Percentiles rank a stretch among this genome's conserved stretches.
Evolutionary conservation across 345 rosid genomes (phyloP).

Genomic region (Gossypium bickii): DNA sequence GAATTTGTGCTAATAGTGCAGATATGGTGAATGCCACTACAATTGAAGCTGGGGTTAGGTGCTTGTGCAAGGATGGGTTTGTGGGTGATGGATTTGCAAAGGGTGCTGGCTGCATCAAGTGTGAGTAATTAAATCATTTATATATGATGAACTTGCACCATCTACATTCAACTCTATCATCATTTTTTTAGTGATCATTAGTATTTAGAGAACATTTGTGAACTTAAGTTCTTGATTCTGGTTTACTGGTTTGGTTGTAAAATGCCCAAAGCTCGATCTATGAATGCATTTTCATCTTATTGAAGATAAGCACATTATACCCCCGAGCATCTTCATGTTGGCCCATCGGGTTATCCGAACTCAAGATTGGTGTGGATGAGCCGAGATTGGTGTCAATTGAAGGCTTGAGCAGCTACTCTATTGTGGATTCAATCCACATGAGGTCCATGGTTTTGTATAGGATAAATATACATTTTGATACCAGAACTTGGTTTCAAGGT

Average conservation of each 20-base stretch:
- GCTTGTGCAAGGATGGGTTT: slow-evolving; percentile 63
- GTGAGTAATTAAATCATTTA: slow-evolving; percentile 33
- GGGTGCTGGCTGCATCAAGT: slow-evolving; percentile 65
- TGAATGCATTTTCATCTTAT: neutral
- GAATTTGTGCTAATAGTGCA: slow-evolving; percentile 45
- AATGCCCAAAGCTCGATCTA: neutral
- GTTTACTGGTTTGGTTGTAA: too few relatives aligned
- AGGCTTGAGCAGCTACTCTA: too few relatives aligned
- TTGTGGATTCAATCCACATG: neutral
- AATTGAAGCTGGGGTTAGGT: slow-evolving; percentile 54
- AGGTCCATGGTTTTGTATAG: too few relatives aligned
- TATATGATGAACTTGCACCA: neutral
- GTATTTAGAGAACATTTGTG: neutral
- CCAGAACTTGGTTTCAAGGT: too few relatives aligned
- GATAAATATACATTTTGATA: too few relatives aligned
- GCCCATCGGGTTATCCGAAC: too few relatives aligned
- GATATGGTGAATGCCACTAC: slow-evolving; percentile 54
- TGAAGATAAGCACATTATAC: neutral
- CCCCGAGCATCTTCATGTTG: too few relatives aligned
- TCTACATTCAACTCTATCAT: neutral
- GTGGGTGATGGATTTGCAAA: slow-evolving; percentile 64
- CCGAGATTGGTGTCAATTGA: too few relatives aligned
- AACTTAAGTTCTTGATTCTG: neutral
- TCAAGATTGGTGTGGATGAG: too few relatives aligned
- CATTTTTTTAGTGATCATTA: neutral